Base-by-base conservation (phyloP, 2,329 filamentous ascomycete genomes). In the Pezicula radicicola region DNA sequence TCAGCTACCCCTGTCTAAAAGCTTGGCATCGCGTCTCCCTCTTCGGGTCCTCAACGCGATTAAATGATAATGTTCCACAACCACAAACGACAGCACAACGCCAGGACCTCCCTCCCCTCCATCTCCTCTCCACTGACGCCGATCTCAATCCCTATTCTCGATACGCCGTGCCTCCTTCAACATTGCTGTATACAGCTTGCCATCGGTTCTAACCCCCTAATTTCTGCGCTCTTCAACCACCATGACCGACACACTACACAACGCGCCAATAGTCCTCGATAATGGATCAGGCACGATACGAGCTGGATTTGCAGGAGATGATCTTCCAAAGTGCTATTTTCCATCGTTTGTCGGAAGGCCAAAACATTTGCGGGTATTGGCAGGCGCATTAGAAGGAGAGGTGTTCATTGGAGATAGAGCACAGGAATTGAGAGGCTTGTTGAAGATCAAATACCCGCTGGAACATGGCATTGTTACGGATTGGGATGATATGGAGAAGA, bases 401-500 rank as follows among this genome's bases (percentile, higher is more conserved):
- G 88, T 96, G 48, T 99, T 99, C 72, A 97, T 99, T 69, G 94
- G 94, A 48, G 87, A 92, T 64, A 87, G 91, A 70, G 83, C 83
- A 16, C 92, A 93, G 63, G 92, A 97, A 67, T 79, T 96, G 65
- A 85, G 93, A 66, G 94, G 94, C 3, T 76, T 99, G 55, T 80
- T 99, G 63, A 99, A 97, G 81, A 97, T 99, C 64, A 82, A 85
- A 60, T 97, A 97, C 69, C 94, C 94, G 42, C 76, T 99, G 50
- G 94, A 97, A 75, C 94, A 99, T 70, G 94, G 94, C 63, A 95
- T 99, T 65, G 94, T 99, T 57, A 99, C 94, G 62, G 91, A 99
- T 72, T 99, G 94, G 94, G 94, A 97, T 68, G 94, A 99, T 68
- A 99, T 99, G 94, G 94, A 99, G 77, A 86, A 91, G 75, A 99